Conservation (phyloP, 2,329 filamentous ascomycete species). For the Colletotrichum sidae region DNA sequence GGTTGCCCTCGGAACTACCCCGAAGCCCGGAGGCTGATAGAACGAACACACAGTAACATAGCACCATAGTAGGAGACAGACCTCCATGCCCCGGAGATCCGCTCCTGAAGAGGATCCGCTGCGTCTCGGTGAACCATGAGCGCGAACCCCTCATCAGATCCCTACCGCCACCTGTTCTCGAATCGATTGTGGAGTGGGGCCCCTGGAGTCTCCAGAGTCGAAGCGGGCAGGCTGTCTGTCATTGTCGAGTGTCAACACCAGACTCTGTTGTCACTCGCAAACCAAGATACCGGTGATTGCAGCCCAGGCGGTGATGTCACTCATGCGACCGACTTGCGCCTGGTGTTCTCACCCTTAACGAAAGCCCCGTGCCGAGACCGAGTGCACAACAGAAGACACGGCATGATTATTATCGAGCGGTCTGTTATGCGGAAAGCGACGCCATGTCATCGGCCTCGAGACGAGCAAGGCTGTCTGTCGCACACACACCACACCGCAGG, state of each 20-base stretch:
- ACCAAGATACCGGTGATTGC: slow-evolving; percentile 4
- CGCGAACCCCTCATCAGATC: slow-evolving; percentile 23
- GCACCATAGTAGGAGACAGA: neutral
- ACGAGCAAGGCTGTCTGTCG: slow-evolving; percentile 11
- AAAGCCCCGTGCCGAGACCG: slow-evolving; percentile 22
- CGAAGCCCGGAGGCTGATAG: slow-evolving; percentile 33
- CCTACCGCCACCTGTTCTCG: slow-evolving; percentile 9
- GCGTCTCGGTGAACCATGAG: slow-evolving; percentile 28
- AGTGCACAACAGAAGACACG: slow-evolving; percentile 11
- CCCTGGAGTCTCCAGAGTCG: slow-evolving; percentile 2
- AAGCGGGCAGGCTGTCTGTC: slow-evolving; percentile 8
- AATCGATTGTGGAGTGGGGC: slow-evolving; percentile 14
- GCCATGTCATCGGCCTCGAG: slow-evolving; percentile 27
- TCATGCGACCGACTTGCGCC: neutral
- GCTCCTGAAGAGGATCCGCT: slow-evolving; percentile 25
- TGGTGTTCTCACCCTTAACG: slow-evolving; percentile 10
- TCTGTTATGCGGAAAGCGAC: neutral
- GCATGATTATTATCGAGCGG: slow-evolving; percentile 17
- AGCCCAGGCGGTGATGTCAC: slow-evolving; percentile 28
- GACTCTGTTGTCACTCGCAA: neutral
- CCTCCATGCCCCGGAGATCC: slow-evolving; percentile 36
- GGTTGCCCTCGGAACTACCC: slow-evolving; percentile 29
- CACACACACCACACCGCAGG: slow-evolving; percentile 13
- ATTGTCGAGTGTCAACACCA: slow-evolving; percentile 6
- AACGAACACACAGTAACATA: no score